Evolutionary conservation across 805 yeast species (phyloP), one percentile per base, ranked within the genome.

Genomic region (Sugiyamaella boreocaroliniensis): DNA sequence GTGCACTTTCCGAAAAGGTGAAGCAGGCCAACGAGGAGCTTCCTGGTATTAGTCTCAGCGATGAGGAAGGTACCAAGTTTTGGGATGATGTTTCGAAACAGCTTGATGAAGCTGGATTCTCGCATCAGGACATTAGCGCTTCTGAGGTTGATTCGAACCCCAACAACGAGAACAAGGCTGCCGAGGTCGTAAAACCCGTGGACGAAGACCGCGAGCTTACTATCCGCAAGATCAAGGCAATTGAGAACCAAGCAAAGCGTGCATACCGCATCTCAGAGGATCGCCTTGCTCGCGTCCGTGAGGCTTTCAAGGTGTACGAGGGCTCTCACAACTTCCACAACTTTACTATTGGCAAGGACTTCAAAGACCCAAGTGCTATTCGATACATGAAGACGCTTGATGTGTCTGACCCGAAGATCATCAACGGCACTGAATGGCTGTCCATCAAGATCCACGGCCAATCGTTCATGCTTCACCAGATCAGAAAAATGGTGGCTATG

Each of bases 381-480:
- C 76, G 99, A 62, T 86, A 73, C 67, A 90, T 93, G 89, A 86
- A 86, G 63, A 71, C 79, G 16, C 76, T 92, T 47, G 76, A 78
- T 0, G 96, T 89, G 0, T 79, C 89, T 15, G 95, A 87, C 1
- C 98, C 98, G 1, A 87, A 89, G 68, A 84, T 89, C 49, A 90
- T 92, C 59, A 87, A 90, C 64, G 89, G 87, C 46, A 89, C 97
- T 6, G 98, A 93, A 66, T 93, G 99, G 99, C 78, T 88, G 1
- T 87, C 96, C 1, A 85, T 93, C 64, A 90, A 92, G 72, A 88
- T 93, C 59, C 99, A 93, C 68, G 99, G 99, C 7, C 99, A 93
- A 71, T 88, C 97, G 2, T 93, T 93, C 70, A 93, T 93, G 98
- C 76, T 93, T 58, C 98, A 92, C 71, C 99, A 92, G 76, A 93